Base-by-base conservation (phyloP, 495 filamentous ascomycete genomes). In the Hyaloscypha bicolor region DNA sequence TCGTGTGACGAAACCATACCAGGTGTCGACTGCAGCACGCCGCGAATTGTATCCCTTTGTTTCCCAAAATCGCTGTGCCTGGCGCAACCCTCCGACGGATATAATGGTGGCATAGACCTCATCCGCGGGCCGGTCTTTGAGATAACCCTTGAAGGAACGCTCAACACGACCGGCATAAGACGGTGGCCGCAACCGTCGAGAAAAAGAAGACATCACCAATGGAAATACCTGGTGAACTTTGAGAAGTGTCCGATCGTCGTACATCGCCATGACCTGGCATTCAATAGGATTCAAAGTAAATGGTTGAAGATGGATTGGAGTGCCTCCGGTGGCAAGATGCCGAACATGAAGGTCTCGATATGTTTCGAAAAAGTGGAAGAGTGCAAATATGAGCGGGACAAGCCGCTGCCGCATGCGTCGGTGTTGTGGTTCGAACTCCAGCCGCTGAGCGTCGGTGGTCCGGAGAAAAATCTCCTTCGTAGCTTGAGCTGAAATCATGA, bases 311-410 rank as follows among this genome's bases (percentile, higher is more conserved):
- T 60, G 51, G 12, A 75, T 39, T 33, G 73, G 71, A 9, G 42
- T 60, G 3, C 71, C 71, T 35, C 63, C 35, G 0, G 12, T 21
- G 29, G 73, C 73, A 31, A 87, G 78, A 66, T 83, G 84, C 60
- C 82, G 71, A 22, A 84, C 72, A 69, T 87, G 83, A n/a, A 83
- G 76, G 52, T 79, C 76, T 60, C 84, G 82, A 68, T 84, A 86
- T 4, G 78, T 83, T 69, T 87, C 84, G 70, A 87, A 87, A 71
- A 87, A 87, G 71, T 87, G 84, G 67, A 86, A 86, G 45, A 85
- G 72, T 19, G 84, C 84, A 59, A 87, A 86, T 16, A 87, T 74
- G 29, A 84, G 64, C 3, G 84, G 84, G 51, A 85, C 81, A 37
- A 87, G 73, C 55, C 84, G 81, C 35, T 83, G 80, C 42, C 83